These are phyloP conservation scores for Cyclotella choctawhatcheeana DNA, from an alignment of 108 stramenopile species.

Conservation along the genomic window DNA sequence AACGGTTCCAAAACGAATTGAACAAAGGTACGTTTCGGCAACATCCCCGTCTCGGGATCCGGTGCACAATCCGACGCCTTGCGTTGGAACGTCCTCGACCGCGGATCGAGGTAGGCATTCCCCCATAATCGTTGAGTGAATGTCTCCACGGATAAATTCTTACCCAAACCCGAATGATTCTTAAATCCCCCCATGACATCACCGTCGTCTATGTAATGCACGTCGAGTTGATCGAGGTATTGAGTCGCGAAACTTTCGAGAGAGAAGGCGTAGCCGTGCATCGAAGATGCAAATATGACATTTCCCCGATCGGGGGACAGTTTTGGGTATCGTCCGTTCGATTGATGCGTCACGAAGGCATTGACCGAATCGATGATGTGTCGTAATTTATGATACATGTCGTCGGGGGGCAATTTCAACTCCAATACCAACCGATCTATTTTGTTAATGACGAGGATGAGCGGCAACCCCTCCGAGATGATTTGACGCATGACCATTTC, in stretches of 20 bases:
- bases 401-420: slow-evolving; percentile 93
- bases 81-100: slow-evolving; percentile 62
- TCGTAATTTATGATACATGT: slow-evolving; percentile 95
- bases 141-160: slow-evolving; percentile 73
- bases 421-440: slow-evolving; percentile 97
- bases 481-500: slow-evolving; percentile 87
- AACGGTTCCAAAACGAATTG: slow-evolving; percentile 94
- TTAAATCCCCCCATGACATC: slow-evolving; percentile 28
- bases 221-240: slow-evolving; percentile 75
- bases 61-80: slow-evolving; percentile 55
- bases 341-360: slow-evolving; percentile 62
- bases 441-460: slow-evolving; percentile 91
- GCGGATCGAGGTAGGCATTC: slow-evolving; percentile 84
- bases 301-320: slow-evolving; percentile 85
- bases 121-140: slow-evolving; percentile 94
- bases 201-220: slow-evolving; percentile 42
- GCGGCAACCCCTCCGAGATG: slow-evolving; percentile 79
- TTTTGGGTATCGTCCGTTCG: slow-evolving; percentile 74
- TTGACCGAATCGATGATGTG: slow-evolving; percentile 92
- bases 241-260: slow-evolving; percentile 86
- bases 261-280: slow-evolving; percentile 93
- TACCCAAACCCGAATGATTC: slow-evolving; percentile 54
- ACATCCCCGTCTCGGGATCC: slow-evolving; percentile 27
- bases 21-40: slow-evolving; percentile 88
- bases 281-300: slow-evolving; percentile 90